Base-by-base conservation (phyloP, 1,139 yeast genomes). In the Protomyces inouyei region DNA sequence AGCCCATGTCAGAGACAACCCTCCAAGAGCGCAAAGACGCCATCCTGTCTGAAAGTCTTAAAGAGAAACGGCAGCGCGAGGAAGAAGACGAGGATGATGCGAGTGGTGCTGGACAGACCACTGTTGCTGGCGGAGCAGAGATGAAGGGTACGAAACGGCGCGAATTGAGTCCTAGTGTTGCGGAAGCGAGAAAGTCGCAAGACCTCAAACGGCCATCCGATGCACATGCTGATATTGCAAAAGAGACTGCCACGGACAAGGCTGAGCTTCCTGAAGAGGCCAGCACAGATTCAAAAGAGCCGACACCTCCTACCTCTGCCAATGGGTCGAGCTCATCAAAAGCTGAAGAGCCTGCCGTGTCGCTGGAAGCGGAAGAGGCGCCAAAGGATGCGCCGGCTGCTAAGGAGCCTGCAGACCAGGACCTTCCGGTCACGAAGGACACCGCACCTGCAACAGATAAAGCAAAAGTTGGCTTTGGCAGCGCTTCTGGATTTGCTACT, bases 31-130 rank as follows among this genome's bases (percentile, higher is more conserved):
- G 28, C 9, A 12, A 6, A 3, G 36, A 54, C 8, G 23, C 21
- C n/a, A 9, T 21, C 14, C 21, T 16, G 23, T n/a, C 48, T 16
- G 48, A 43, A 23, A 18, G 48, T 18, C 23, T n/a, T 6, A 43
- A 18, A n/a, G 57, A 54, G 10, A 54, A 54, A 21, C 32, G 57
- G 36, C 57, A 21, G 25, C 57, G 57, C 36, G 57, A 54, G 23
- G 36, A 35, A 36, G 56, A 16, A 14, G 25, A 43, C 25, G 48
- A 43, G 14, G 48, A 5, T 6, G 48, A 43, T 5, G 48, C 23
- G 12, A 18, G 14, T 18, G 48, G 23, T 18, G 48, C 28, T n/a
- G 48, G 25, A n/a, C 25, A 6, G 21, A 21, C 25, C 23, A n/a
- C 5, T 14, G 14, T n/a, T 12, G 43, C 14, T 6, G 16, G 43